Base-by-base conservation (phyloP, 345 rosid genomes). In the Pelargonium nanum region DNA sequence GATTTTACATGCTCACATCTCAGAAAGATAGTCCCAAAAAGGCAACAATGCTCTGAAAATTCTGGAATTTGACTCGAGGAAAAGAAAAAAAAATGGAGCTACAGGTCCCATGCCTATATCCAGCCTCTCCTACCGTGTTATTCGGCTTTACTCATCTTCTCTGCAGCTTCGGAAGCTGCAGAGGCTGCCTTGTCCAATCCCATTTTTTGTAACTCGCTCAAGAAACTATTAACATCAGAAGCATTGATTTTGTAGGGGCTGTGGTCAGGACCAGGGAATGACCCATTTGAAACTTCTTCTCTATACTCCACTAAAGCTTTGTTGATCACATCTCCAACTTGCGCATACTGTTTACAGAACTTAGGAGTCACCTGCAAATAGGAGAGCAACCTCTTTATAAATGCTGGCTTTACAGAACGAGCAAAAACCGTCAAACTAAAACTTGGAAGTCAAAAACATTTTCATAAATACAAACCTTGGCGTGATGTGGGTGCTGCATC, bases 401-500 rank as follows among this genome's bases (percentile, higher is more conserved):
- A 40, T 40, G 15, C 17, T 9, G 2, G 48, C 15, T 10, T 23
- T 15, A 19, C 20, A 6, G 17, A 20, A 13, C 8, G 30, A 8
- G 48, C 22, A 22, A 24, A 58, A 22, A 19, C 1, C 28, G 26
- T 45, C 44, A 19, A 55, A 55, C 23, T 21, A 55, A 7, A 10
- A 40, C 16, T 40, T 28, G n/a, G n/a, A n/a, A n/a, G n/a, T n/a
- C n/a, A n/a, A n/a, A n/a, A n/a, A n/a, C n/a, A n/a, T n/a, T n/a
- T n/a, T 40, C 2, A 19, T 12, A 24, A 17, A 59, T 62, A 26
- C 40, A 19, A 45, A 89, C 99, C 96, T 93, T 93, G 53, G 96
- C 97, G 78, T 93, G 97, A 69, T 89, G 95, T 19, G 99, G 99
- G 65, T 89, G 99, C 67, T 83, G 99, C 78, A 87, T 64, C 96